Conservation (phyloP, 2,329 filamentous ascomycete genomes). For the Fusarium palustre region DNA sequence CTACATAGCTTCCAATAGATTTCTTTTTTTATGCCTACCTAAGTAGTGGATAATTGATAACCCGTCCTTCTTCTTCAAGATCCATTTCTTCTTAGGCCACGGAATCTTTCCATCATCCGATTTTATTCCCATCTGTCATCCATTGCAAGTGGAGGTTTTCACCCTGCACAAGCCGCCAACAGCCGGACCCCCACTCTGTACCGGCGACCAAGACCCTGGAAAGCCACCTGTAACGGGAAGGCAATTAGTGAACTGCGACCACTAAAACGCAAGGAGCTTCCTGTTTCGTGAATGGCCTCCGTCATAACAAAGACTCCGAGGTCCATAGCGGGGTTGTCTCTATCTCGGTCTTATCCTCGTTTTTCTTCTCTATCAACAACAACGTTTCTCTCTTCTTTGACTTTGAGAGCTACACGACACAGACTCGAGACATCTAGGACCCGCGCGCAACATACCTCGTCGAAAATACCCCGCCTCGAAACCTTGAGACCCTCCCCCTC, state of each 20-base stretch:
- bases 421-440: background rate
- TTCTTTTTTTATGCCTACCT: background rate
- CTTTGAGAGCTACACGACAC: background rate
- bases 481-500: conserved; percentile 14
- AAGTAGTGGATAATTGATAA: background rate
- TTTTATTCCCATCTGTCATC: background rate
- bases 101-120: background rate
- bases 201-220: conserved; percentile 12
- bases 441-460: background rate
- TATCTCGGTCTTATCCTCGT: conserved; percentile 2
- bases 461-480: conserved; percentile 9
- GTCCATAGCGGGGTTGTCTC: conserved; percentile 37
- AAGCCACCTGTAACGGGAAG: conserved; percentile 35
- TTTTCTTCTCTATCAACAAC: background rate
- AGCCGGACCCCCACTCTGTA: conserved; percentile 30
- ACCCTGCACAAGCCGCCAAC: conserved; percentile 41
- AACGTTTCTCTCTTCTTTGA: background rate
- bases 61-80: conserved; percentile 5
- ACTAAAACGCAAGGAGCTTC: conserved; percentile 40
- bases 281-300: conserved; percentile 35
- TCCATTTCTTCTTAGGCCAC: background rate
- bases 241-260: conserved; percentile 30
- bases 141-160: background rate
- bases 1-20: conserved; percentile 8
- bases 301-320: conserved; percentile 34